Conservation (phyloP, 768 basidiomycete species). For the Exsudoporus frostii region DNA sequence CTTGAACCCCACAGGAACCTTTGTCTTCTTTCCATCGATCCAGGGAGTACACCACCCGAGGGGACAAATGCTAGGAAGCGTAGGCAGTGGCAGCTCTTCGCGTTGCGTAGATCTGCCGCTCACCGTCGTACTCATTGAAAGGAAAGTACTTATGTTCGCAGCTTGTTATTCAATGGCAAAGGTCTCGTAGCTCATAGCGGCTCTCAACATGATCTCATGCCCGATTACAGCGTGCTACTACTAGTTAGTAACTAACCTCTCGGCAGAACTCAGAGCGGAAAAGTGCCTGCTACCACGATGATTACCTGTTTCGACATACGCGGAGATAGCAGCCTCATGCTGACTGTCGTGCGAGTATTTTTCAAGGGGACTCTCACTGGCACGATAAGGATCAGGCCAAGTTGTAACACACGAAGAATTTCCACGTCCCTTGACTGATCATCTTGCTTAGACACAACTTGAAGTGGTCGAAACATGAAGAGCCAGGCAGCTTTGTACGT, state of each 20-base stretch:
- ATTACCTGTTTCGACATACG: not conserved
- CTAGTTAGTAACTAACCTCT: not conserved
- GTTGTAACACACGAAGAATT: not conserved
- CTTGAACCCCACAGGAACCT: slow-evolving; percentile 53
- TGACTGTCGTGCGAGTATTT: not conserved
- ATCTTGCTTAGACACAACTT: not conserved
- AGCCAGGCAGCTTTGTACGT: not conserved
- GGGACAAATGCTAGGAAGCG: slow-evolving; percentile 39
- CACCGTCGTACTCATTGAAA: slow-evolving; percentile 22
- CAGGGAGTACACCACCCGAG: slow-evolving; percentile 34
- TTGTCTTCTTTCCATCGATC: slow-evolving; percentile 48
- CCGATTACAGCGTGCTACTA: not conserved
- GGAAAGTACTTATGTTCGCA: not conserved
- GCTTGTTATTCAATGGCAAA: not conserved
- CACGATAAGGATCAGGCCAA: not conserved
- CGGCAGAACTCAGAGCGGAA: not conserved
- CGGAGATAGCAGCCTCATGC: not conserved
- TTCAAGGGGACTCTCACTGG: not conserved
- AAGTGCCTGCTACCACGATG: not conserved
- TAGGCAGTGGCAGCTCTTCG: slow-evolving; percentile 46
- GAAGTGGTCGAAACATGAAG: slow-evolving; percentile 13
- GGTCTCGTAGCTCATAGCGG: not conserved
- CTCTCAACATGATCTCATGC: not conserved
- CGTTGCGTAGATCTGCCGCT: slow-evolving; percentile 36
- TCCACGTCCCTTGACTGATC: not conserved